These are phyloP conservation scores for Pseudogymnoascus sp. DNA, from an alignment of 2,329 filamentous ascomycete species.

Conservation along the genomic window DNA sequence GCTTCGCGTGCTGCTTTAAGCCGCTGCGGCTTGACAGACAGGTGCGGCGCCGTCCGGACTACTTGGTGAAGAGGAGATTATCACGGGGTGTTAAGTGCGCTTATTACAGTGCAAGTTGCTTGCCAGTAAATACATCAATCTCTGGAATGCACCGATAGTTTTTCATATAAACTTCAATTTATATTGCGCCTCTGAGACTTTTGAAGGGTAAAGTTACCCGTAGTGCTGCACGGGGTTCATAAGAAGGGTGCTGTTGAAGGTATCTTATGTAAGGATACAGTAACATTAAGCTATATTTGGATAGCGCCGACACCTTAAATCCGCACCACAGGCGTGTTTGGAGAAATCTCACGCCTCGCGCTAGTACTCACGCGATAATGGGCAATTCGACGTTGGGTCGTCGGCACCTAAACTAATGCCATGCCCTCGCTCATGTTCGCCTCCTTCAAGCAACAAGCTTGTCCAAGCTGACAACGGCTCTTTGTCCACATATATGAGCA, in stretches of 20 bases:
- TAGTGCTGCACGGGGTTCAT: not conserved
- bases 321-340: slow-evolving; percentile 3
- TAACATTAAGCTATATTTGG: not conserved
- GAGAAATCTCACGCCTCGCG: not conserved
- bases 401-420: not conserved
- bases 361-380: slow-evolving; percentile 5
- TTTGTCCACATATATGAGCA: slow-evolving; percentile 1
- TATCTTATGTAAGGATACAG: not conserved
- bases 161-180: not conserved
- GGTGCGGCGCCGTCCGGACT: not conserved
- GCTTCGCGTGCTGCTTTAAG: slow-evolving; percentile 5
- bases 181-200: not conserved
- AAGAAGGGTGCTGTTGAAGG: not conserved
- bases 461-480: not conserved
- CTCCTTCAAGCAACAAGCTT: slow-evolving; percentile 4
- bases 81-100: not conserved
- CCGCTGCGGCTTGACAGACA: slow-evolving; percentile 1
- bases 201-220: not conserved
- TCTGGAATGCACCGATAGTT: not conserved
- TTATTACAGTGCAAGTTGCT: not conserved
- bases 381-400: slow-evolving; percentile 6
- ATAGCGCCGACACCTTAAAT: slow-evolving; percentile 1
- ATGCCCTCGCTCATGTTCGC: not conserved
- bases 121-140: not conserved
- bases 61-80: not conserved